Evolutionary conservation across 495 filamentous ascomycete species (phyloP).

Genomic region (Xylaria flabelliformis): DNA sequence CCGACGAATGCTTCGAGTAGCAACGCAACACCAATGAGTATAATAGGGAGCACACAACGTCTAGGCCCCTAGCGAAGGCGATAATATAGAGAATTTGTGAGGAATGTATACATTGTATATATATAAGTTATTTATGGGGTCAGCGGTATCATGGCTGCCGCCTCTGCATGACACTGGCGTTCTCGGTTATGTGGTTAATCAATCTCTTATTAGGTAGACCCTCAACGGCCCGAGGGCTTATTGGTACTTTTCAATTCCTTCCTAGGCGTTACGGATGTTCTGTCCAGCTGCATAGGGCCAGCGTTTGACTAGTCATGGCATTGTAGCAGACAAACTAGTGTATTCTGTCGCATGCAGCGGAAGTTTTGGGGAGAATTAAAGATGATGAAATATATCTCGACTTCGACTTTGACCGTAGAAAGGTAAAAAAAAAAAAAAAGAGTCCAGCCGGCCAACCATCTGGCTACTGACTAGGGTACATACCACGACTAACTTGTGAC

Average conservation of each 20-base stretch:
- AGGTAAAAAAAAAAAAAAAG: too few species aligned
- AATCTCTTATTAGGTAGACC: constrained; percentile 9
- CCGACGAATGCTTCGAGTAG: constrained; percentile 62
- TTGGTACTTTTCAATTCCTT: not conserved
- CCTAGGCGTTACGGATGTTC: constrained; percentile 9
- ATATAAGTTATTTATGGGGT: constrained; percentile 17
- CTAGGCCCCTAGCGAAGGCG: constrained; percentile 59
- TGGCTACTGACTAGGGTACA: too few species aligned
- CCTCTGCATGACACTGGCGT: constrained; percentile 19
- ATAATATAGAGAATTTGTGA: not conserved
- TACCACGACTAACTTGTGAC: too few species aligned
- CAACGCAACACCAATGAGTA: constrained; percentile 60
- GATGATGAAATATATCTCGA: too few species aligned
- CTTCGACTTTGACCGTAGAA: too few species aligned
- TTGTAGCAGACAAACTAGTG: too few species aligned
- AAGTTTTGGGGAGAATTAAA: too few species aligned
- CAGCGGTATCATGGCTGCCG: not conserved
- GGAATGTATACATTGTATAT: constrained; percentile 21
- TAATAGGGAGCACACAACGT: constrained; percentile 67
- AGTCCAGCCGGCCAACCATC: too few species aligned
- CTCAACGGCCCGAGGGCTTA: not conserved
- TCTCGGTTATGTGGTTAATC: constrained; percentile 14
- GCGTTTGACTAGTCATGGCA: too few species aligned
- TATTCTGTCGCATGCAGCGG: too few species aligned
- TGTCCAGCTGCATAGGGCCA: too few species aligned